phyloP scores from a whole-genome alignment of 345 rosid species.

The Euphorbia peplus region DNA sequence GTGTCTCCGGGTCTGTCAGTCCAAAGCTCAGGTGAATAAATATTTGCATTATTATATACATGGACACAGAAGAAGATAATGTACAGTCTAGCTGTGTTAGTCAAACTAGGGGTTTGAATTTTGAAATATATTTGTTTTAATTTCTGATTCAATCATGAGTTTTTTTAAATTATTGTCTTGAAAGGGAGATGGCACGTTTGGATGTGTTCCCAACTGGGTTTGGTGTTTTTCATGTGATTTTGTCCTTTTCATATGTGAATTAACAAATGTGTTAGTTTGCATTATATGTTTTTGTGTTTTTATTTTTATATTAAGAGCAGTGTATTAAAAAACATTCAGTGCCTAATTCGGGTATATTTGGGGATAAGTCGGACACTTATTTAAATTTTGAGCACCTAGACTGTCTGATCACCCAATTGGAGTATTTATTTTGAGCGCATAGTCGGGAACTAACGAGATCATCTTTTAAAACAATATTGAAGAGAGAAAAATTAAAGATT shows the following conservation, averaged over 20 bases:
- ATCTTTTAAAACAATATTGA: too few species aligned
- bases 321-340: too few species aligned
- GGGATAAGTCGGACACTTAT: too few species aligned
- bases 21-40: slow-evolving; percentile 59
- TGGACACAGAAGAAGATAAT: too few species aligned
- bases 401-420: too few species aligned
- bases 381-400: too few species aligned
- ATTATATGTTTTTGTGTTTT: neutral
- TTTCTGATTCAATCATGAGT: neutral
- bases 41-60: neutral
- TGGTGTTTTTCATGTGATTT: slow-evolving; percentile 10
- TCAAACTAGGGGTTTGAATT: slow-evolving; percentile 10
- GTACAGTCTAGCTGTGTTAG: neutral
- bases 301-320: neutral
- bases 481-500: neutral
- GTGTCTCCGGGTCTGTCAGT: slow-evolving; percentile 62
- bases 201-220: neutral
- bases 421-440: too few species aligned
- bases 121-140: too few species aligned
- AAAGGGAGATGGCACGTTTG: neutral
- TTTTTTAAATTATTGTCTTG: neutral
- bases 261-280: slow-evolving; percentile 10
- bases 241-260: slow-evolving; percentile 21
- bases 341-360: too few species aligned
- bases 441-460: too few species aligned